Evolutionary conservation across 106 monocot genomes (phyloP).

Genomic region (Hemerocallis citrina): DNA sequence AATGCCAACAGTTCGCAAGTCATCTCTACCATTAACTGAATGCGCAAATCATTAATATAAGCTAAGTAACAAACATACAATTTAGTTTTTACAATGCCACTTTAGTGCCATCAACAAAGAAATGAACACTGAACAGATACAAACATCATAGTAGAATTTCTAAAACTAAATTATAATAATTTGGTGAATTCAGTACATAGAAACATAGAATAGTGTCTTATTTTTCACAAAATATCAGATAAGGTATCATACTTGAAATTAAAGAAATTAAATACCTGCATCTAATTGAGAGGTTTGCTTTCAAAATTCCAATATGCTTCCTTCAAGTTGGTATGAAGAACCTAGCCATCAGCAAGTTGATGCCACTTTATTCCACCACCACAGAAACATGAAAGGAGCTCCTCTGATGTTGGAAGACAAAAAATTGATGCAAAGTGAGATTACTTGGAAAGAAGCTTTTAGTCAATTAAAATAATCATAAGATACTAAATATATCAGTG

Average conservation of each 20-base stretch:
- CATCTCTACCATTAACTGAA: not conserved
- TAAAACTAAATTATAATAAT: not conserved
- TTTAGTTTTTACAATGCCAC: not conserved
- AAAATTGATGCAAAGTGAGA: not conserved
- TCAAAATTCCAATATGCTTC: slow-evolving; percentile 3
- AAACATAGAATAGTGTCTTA: not conserved
- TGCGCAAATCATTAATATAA: not conserved
- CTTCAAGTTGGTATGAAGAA: slow-evolving; percentile 7
- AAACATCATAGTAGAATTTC: not conserved
- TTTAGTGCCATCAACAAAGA: not conserved
- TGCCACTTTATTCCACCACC: slow-evolving; percentile 1
- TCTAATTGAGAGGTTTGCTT: slow-evolving; percentile 8
- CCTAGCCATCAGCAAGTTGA: slow-evolving; percentile 9
- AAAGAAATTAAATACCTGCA: not conserved
- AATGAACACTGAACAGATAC: not conserved
- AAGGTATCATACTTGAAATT: not conserved
- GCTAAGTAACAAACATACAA: not conserved
- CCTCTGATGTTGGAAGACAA: slow-evolving; percentile 10
- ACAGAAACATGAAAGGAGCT: slow-evolving; percentile 10
- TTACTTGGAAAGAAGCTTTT: not conserved
- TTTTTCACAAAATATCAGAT: not conserved
- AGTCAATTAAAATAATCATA: not conserved
- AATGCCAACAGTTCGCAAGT: no score
- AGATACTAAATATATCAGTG: no score
- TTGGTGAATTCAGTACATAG: not conserved